Base-by-base conservation (phyloP, 2,329 filamentous ascomycete genomes). In the Fusarium tricinctum region DNA sequence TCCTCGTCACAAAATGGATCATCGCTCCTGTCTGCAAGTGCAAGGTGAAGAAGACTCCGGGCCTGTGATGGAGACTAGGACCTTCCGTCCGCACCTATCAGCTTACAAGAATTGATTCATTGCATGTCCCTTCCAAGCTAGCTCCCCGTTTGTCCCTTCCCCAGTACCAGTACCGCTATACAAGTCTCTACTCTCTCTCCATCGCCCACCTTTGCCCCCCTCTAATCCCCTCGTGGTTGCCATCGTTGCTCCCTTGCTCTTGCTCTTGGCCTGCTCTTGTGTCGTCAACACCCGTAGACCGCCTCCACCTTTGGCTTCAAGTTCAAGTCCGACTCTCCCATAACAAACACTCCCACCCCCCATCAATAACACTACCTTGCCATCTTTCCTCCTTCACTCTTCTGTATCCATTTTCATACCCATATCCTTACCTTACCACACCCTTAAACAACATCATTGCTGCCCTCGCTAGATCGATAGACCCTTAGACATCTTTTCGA, bases 221-320 rank as follows among this genome's bases (percentile, higher is more conserved):
- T 65, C 26, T 26, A 26, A 26, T 26, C 26, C 26, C 26, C 26
- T 63, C 54, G 40, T 58, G 58, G 58, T 63, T 60, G 58, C 61
- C 62, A 59, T 70, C 51, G 65, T 63, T 59, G 54, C 65, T 69
- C 56, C 72, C 65, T 71, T 71, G 63, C 48, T 70, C 62, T 49
- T 66, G 40, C 51, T 38, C 51, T 33, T 61, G 33, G 7, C 58
- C 44, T 63, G 40, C 53, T 58, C 52, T 64, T 64, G 52, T 64
- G 55, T 68, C 59, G 63, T 74, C 64, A 68, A 70, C 71, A 57
- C 54, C 61, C 60, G 71, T 73, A 73, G 74, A 75, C 74, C 74
- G 72, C 73, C 71, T 66, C 60, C 69, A 70, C 69, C 51, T 54
- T 58, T 63, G 62, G 48, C 58, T 45, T 63, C 58, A 67, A 68